Percentiles rank a stretch among this genome's conserved stretches.
Conservation (phyloP, 2,329 filamentous ascomycete genomes). For the Calonectria naviculata region DNA sequence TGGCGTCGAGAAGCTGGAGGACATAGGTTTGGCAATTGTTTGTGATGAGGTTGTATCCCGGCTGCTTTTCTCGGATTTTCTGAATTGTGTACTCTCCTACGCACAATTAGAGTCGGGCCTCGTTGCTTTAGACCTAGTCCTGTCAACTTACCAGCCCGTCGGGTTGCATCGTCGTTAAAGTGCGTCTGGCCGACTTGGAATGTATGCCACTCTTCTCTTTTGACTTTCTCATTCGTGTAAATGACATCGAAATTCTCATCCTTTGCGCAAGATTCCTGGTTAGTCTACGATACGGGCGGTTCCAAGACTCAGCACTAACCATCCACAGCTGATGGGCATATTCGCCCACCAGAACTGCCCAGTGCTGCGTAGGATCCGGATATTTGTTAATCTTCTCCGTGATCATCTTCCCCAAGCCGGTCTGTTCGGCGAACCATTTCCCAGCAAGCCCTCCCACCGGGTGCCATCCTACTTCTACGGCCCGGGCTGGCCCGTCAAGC, state of each 20-base stretch:
- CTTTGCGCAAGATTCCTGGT: conserved; percentile 31
- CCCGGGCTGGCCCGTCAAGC: conserved; percentile 43
- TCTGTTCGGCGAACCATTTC: conserved; percentile 69
- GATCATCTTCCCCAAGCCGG: conserved; percentile 65
- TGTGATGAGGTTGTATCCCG: conserved; percentile 67
- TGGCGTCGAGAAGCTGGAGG: conserved; percentile 62
- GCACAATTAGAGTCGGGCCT: neutral
- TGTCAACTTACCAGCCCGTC: conserved; percentile 56
- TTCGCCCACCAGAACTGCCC: conserved; percentile 67
- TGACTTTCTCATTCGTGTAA: conserved; percentile 63
- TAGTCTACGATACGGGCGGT: accelerated
- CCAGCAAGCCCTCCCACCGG: conserved; percentile 66
- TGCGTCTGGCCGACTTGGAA: conserved; percentile 63
- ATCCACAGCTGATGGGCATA: conserved; percentile 71
- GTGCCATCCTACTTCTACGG: conserved; percentile 68
- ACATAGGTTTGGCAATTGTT: conserved; percentile 72
- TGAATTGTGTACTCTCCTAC: conserved; percentile 64
- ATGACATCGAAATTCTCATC: conserved; percentile 68
- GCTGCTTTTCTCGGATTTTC: conserved; percentile 58
- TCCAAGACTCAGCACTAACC: conserved; percentile 47
- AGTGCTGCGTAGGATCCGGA: conserved; percentile 70
- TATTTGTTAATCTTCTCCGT: conserved; percentile 65
- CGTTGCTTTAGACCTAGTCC: neutral
- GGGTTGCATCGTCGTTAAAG: conserved; percentile 65
- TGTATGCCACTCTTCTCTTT: conserved; percentile 59